phyloP scores from a whole-genome alignment of 2,329 filamentous ascomycete genomes.

The Colletotrichum sp. region DNA sequence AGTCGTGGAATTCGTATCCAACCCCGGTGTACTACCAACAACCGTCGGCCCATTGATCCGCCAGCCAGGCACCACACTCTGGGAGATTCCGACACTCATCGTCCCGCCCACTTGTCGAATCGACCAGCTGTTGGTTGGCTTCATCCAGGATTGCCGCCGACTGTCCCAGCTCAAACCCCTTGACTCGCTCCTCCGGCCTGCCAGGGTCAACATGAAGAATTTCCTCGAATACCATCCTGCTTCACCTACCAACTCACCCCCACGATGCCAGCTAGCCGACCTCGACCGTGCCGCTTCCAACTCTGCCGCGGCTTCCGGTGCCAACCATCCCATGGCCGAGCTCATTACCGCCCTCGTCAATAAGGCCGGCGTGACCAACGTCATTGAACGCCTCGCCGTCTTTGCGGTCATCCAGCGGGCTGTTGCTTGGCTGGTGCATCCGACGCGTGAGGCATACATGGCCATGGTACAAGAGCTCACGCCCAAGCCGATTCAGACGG shows the following conservation, averaged over 20 bases:
- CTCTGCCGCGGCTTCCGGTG: background rate
- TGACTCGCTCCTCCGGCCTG: constrained; percentile 35
- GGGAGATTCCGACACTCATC: constrained; percentile 38
- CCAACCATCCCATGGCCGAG: constrained; percentile 32
- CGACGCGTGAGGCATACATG: constrained; percentile 33
- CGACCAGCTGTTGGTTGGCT: constrained; percentile 38
- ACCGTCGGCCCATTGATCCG: constrained; percentile 36
- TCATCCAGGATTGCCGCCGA: constrained; percentile 39
- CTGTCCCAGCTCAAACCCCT: constrained; percentile 31
- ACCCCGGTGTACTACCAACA: constrained; percentile 27
- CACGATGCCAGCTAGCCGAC: constrained; percentile 18
- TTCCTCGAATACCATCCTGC: constrained; percentile 34
- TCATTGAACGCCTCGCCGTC: constrained; percentile 35
- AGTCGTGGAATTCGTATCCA: constrained; percentile 24
- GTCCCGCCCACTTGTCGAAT: constrained; percentile 33
- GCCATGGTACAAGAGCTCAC: constrained; percentile 25
- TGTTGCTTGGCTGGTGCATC: constrained; percentile 34
- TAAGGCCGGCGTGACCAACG: constrained; percentile 28
- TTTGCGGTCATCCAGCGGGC: constrained; percentile 35
- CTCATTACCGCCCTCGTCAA: constrained; percentile 34
- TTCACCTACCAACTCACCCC: constrained; percentile 4
- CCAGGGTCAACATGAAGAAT: constrained; percentile 36
- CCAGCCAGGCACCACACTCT: constrained; percentile 25
- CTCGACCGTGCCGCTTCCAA: constrained; percentile 20
- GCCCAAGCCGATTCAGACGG: constrained; percentile 32